Evolutionary conservation across 345 rosid genomes (phyloP).

Genomic region (Schrenkiella parvula): DNA sequence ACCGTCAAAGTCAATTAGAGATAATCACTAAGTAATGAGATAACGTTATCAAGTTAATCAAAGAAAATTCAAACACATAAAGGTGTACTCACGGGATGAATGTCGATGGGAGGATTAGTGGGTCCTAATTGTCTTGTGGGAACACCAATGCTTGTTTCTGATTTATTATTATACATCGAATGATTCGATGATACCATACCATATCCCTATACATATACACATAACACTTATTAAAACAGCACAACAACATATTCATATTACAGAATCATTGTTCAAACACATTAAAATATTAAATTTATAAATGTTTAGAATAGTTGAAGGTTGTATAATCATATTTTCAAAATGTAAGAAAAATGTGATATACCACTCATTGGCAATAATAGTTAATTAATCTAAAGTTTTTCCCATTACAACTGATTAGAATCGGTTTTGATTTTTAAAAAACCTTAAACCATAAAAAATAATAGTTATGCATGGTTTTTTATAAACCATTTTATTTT

Average conservation of each 20-base stretch:
- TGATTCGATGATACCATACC: constrained; percentile 23
- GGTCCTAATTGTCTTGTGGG: constrained; percentile 37
- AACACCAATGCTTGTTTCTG: constrained; percentile 39
- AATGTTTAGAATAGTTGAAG: too few species aligned
- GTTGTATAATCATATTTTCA: too few species aligned
- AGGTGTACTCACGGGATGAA: constrained; percentile 60
- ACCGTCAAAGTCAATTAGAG: not conserved
- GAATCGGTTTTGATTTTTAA: too few species aligned
- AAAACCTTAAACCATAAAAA: too few species aligned
- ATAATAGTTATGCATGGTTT: too few species aligned
- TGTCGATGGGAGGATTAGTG: constrained; percentile 50
- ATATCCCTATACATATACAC: constrained; percentile 24
- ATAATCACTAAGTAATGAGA: not conserved
- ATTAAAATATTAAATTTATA: too few species aligned
- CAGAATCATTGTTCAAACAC: too few species aligned
- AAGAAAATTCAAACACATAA: not conserved
- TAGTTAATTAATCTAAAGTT: too few species aligned
- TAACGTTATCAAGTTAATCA: not conserved
- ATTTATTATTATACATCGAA: constrained; percentile 17
- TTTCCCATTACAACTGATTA: too few species aligned
- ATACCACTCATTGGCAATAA: too few species aligned
- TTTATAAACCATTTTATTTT: too few species aligned
- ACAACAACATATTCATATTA: not conserved
- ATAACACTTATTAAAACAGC: not conserved
- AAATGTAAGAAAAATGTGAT: too few species aligned